Evolutionary conservation across 2,329 filamentous ascomycete genomes (phyloP).

Genomic region (Calonectria hongkongensis): DNA sequence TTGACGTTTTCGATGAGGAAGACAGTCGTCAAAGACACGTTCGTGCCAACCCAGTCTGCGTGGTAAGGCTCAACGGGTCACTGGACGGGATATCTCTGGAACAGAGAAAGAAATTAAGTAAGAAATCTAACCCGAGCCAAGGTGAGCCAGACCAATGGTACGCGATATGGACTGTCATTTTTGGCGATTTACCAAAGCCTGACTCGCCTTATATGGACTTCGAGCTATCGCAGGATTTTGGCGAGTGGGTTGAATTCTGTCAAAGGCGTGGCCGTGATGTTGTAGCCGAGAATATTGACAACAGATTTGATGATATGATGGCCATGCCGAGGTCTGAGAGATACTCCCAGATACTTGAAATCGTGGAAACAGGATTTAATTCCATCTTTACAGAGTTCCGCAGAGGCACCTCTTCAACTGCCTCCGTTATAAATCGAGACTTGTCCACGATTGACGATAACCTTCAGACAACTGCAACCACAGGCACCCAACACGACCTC

Average conservation of each 20-base stretch:
- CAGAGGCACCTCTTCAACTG: not conserved
- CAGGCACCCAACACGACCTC: not conserved
- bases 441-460: not conserved
- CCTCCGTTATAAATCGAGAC: no score
- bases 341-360: not conserved
- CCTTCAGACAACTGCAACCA: not conserved
- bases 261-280: not conserved
- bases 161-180: slow-evolving; percentile 54
- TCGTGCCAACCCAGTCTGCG: not conserved
- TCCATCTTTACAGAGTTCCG: not conserved
- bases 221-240: not conserved
- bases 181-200: slow-evolving; percentile 47
- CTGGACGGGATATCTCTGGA: slow-evolving; percentile 10
- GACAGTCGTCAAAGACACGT: not conserved
- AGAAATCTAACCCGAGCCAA: slow-evolving; percentile 29
- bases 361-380: not conserved
- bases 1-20: not conserved
- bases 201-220: slow-evolving; percentile 49
- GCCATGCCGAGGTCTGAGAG: not conserved
- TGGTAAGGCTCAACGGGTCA: not conserved
- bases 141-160: slow-evolving; percentile 55
- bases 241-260: not conserved
- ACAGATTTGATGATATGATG: not conserved
- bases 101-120: not conserved
- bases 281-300: not conserved